phyloP scores from a whole-genome alignment of 768 basidiomycete genomes.

The Tephrocybe sp. region DNA sequence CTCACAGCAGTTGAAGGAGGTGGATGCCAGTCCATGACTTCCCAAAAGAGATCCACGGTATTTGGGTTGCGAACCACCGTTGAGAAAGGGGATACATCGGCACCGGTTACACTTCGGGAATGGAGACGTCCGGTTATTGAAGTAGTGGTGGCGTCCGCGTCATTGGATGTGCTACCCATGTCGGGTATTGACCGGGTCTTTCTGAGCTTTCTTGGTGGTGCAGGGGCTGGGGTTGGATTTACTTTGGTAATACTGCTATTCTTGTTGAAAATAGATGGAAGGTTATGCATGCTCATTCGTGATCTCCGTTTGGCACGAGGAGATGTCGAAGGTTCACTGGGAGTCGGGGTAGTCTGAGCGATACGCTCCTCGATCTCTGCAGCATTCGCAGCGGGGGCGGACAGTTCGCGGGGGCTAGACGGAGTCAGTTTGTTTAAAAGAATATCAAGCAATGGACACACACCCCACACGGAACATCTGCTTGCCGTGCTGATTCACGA shows the following conservation, averaged over 20 bases:
- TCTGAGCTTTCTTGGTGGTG: conserved; percentile 58
- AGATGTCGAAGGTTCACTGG: conserved; percentile 37
- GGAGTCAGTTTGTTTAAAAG: conserved; percentile 1
- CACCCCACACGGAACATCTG: conserved; percentile 79
- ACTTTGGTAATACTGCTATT: conserved; percentile 31
- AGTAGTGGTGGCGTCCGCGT: conserved; percentile 24
- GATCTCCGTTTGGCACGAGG: conserved; percentile 54
- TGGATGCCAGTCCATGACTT: conserved; percentile 60
- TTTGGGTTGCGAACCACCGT: conserved; percentile 27
- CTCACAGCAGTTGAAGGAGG: conserved; percentile 39
- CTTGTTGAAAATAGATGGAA: conserved; percentile 52
- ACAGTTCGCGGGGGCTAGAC: conserved; percentile 58
- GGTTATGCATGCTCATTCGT: conserved; percentile 67
- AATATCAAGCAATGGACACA: conserved; percentile 26
- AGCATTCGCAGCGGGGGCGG: conserved; percentile 57
- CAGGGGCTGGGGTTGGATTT: conserved; percentile 26
- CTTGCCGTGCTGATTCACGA: conserved; percentile 79
- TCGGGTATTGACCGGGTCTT: conserved; percentile 80
- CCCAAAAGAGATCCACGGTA: conserved; percentile 57
- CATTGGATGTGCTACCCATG: conserved; percentile 31
- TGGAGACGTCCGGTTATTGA: conserved; percentile 56
- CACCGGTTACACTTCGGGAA: conserved; percentile 77
- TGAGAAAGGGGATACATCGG: conserved; percentile 53
- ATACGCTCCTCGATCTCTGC: conserved; percentile 50
- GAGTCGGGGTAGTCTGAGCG: conserved; percentile 29